Conservation (phyloP, 371 early-diverging fungal species). For the Vairimorpha necatrix region DNA sequence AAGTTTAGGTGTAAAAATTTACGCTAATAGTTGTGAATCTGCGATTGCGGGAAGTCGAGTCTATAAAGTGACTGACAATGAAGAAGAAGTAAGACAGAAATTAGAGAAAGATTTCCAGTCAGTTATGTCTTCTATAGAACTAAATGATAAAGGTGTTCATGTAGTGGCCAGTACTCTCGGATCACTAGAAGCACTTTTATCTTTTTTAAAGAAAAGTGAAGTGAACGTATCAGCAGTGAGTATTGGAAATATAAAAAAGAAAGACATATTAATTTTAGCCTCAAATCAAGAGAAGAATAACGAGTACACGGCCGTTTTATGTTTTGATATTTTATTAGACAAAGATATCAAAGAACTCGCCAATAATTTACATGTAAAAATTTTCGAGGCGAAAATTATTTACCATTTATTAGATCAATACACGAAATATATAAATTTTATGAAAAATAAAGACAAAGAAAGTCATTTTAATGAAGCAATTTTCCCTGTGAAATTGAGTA, state of each 20-base stretch:
- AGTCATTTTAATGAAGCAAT: slow-evolving; percentile 80
- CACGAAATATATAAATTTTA: slow-evolving; percentile 71
- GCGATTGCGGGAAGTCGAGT: slow-evolving; percentile 95
- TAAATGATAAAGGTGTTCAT: slow-evolving; percentile 74
- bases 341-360: slow-evolving; percentile 87
- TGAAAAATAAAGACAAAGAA: slow-evolving; percentile 75
- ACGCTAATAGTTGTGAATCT: slow-evolving; percentile 87
- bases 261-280: slow-evolving; percentile 84
- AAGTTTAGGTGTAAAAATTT: slow-evolving; percentile 90
- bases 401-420: slow-evolving; percentile 96
- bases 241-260: slow-evolving; percentile 94
- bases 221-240: slow-evolving; percentile 93
- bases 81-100: slow-evolving; percentile 87
- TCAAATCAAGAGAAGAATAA: slow-evolving; percentile 80
- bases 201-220: slow-evolving; percentile 81
- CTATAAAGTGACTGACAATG: slow-evolving; percentile 75
- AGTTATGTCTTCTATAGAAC: slow-evolving; percentile 45
- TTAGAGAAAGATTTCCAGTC: slow-evolving; percentile 70
- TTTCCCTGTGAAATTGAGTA: slow-evolving; percentile 87
- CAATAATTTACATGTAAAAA: slow-evolving; percentile 77
- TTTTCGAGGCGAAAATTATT: slow-evolving; percentile 95
- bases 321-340: slow-evolving; percentile 95
- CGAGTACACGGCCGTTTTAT: slow-evolving; percentile 85
- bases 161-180: slow-evolving; percentile 97
- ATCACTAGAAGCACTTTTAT: slow-evolving; percentile 92